Evolutionary conservation across 2,329 filamentous ascomycete genomes (phyloP).

Genomic region (Mycocentrospora acerina): DNA sequence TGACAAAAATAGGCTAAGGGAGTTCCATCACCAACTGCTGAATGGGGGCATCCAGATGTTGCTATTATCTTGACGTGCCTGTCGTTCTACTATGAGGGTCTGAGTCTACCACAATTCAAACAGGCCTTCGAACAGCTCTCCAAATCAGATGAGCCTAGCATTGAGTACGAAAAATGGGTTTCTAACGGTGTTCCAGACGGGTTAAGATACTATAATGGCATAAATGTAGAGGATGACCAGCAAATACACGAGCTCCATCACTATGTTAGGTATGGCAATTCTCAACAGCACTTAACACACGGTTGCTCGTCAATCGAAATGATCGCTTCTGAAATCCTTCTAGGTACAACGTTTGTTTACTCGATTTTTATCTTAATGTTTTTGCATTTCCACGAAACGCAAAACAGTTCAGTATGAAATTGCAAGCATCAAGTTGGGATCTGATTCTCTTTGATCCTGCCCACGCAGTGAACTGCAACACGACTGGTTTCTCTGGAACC

Average conservation of each 20-base stretch:
- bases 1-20: conserved; percentile 57
- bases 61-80: conserved; percentile 46
- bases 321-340: conserved; percentile 31
- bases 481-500: conserved; percentile 72
- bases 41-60: conserved; percentile 69
- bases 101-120: conserved; percentile 53
- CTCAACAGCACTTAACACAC: too few relatives aligned
- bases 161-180: conserved; percentile 61
- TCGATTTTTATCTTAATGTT: conserved; percentile 67
- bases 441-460: conserved; percentile 51
- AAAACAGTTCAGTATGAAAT: conserved; percentile 64
- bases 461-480: conserved; percentile 37
- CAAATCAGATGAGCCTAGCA: conserved; percentile 58
- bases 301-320: too few relatives aligned
- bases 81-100: conserved; percentile 64
- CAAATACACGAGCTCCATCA: conserved; percentile 51
- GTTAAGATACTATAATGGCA: conserved; percentile 54
- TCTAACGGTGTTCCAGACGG: conserved; percentile 43
- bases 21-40: conserved; percentile 61
- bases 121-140: conserved; percentile 55
- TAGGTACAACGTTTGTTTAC: conserved; percentile 51
- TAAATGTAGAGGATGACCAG: conserved; percentile 61
- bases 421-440: conserved; percentile 69
- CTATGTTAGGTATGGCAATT: conserved; percentile 13
- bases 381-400: conserved; percentile 67